Base-by-base conservation (phyloP, 2,329 filamentous ascomycete species). In the Chaetomium strumarium region DNA sequence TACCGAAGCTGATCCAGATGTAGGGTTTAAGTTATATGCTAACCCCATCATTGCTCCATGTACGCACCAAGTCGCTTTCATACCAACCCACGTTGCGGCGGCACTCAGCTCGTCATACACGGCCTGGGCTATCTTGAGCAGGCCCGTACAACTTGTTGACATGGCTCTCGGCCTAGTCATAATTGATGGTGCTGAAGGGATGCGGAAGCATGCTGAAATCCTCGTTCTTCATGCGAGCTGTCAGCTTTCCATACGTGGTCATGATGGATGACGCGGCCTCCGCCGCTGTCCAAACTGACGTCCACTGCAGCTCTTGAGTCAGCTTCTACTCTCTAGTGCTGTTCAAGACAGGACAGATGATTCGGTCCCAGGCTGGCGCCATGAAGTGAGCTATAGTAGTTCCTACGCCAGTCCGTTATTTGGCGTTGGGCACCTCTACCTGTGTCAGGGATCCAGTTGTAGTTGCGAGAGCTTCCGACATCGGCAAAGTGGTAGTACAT, bases 391-490 rank as follows among this genome's bases (percentile, higher is more conserved):
- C 71, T 45, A 75, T 74, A 3, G 76, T 5, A 78, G 66, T 65
- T 79, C 77, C 60, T 63, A 48, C 1, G 1, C 3, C 17, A 14
- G 5, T 2, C 1, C n/a, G n/a, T n/a, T 30, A 33, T 14, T 36
- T 20, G 37, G 49, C 43, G n/a, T n/a, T n/a, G n/a, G n/a, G n/a
- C n/a, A n/a, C n/a, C n/a, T n/a, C n/a, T n/a, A n/a, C n/a, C n/a
- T n/a, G n/a, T n/a, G n/a, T n/a, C n/a, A n/a, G n/a, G n/a, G 62
- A 86, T 83, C 74, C 79, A 81, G 58, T 79, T 81, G 65, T 79
- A 81, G 65, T 77, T 73, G 40, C 80, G 73, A 13, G 80, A 77
- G 42, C 77, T 76, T 12, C 81, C 81, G 19, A 84, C 81, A 52
- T 82, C 72, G 55, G 74, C 71, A 51, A 74, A 72, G 56, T 74